A percentile compares a stretch with the other conserved stretches of the same genome.
Conservation (phyloP, 169 alveolate species). For the Eimeria maxima region DNA sequence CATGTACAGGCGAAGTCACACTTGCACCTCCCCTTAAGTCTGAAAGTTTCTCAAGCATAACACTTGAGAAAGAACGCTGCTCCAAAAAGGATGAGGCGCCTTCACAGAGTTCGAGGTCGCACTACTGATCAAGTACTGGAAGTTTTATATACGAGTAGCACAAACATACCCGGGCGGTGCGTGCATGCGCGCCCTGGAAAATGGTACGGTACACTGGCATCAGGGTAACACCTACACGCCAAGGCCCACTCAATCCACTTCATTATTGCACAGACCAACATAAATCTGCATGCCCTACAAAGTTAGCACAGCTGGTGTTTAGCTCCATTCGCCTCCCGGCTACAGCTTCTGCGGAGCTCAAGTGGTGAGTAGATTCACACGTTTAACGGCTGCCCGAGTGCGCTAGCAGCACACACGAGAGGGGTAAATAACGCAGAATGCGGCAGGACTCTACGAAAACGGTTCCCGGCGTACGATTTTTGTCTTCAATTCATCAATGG, state of each 20-base stretch:
- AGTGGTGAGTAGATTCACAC: neutral
- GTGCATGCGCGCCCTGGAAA: neutral
- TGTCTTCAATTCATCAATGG: constrained; percentile 74
- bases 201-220: neutral
- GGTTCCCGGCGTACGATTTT: constrained; percentile 65
- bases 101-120: neutral
- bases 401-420: neutral
- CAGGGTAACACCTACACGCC: neutral
- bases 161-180: neutral
- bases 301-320: neutral
- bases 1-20: neutral
- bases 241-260: neutral
- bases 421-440: neutral
- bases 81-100: neutral
- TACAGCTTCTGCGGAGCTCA: neutral
- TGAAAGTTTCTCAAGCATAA: neutral
- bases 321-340: neutral
- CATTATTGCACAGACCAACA: neutral
- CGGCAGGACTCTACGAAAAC: neutral
- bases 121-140: neutral
- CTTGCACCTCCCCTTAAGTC: neutral
- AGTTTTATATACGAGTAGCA: neutral
- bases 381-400: neutral
- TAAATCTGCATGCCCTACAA: neutral
- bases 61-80: neutral